A percentile compares a stretch with the other conserved stretches of the same genome.
Conservation (phyloP, 345 rosid species). For the Sonneratia caseolaris region DNA sequence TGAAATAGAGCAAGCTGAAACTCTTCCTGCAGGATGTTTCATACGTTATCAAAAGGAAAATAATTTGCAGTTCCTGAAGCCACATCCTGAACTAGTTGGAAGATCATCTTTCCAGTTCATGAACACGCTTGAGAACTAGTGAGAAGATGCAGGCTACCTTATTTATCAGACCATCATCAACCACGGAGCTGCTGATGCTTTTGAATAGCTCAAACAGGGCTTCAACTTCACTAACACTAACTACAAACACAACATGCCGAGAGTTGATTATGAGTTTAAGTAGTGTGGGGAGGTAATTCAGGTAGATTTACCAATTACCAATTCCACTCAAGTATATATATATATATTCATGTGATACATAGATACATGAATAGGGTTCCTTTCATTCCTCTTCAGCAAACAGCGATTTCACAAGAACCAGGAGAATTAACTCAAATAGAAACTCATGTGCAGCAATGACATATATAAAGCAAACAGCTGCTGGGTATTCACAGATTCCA, state of each 20-base stretch:
- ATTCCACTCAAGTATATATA: not conserved
- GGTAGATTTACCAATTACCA: not conserved
- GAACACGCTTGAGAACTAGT: not conserved
- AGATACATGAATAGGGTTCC: not conserved
- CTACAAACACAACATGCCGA: slow-evolving; percentile 13
- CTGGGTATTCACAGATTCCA: too few species aligned
- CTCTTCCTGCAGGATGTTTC: slow-evolving; percentile 36
- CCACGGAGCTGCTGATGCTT: slow-evolving; percentile 38
- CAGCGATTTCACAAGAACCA: not conserved
- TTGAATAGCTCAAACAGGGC: slow-evolving; percentile 40
- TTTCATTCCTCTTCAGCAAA: not conserved
- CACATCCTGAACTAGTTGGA: not conserved
- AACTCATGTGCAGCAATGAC: not conserved
- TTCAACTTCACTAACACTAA: slow-evolving; percentile 42
- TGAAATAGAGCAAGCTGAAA: slow-evolving; percentile 43
- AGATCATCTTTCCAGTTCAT: not conserved
- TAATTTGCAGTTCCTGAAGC: not conserved
- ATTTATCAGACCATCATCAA: slow-evolving; percentile 43
- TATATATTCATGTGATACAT: not conserved
- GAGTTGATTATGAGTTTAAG: not conserved
- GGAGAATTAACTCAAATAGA: not conserved
- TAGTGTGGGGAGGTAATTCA: not conserved
- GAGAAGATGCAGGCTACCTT: slow-evolving; percentile 20
- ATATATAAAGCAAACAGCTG: too few species aligned
- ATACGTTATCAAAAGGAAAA: not conserved